Evolutionary conservation across 1,284 basidiomycete species (phyloP), one percentile per base, ranked within the genome.

Genomic region (Ganoderma resinaceum): DNA sequence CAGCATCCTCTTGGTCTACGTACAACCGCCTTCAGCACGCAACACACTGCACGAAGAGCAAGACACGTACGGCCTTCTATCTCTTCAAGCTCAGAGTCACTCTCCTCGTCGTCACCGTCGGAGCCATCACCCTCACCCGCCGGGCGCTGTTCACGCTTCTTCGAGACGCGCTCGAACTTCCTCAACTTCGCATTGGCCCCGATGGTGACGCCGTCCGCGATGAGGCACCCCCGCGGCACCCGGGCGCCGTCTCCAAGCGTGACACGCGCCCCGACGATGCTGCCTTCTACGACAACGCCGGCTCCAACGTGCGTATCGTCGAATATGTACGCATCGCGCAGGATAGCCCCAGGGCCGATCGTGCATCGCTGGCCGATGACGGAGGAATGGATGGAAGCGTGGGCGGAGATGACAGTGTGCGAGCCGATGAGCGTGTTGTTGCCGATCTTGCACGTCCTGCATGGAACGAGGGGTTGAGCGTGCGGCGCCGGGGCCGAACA

Each of bases 361-460:
- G 80, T 81, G 76, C 95, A 96, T 63, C 87, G 83, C 59, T 85
- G 83, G 29, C 95, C 95, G 63, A 98, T 87, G 42, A 95, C 91
- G 8, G 94, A 95, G 4, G 88, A 82, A 6, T 80, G 80, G 59
- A 97, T 82, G 65, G 87, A 83, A 1, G 89, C 89, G 70, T 89
- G 85, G 61, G 92, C 90, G 57, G 83, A 82, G 57, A 96, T 84
- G 60, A 83, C 84, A 12, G 91, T 89, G 33, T 86, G 85, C 9
- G 91, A 85, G 31, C 95, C 95, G 72, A 98, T 91, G 68, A 95
- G 86, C 20, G 92, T 93, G 78, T 95, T 92, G 65, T 89, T 88
- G 20, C 95, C 94, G 55, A 98, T 86, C 73, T 91, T 92, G 76
- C 93, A 95, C 26, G 94, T 95, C 72, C 87, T 92, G 71, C 65